A percentile compares a stretch with the other conserved stretches of the same genome.
Evolutionary conservation across 495 filamentous ascomycete genomes (phyloP).

Genomic region (Podospora conica): DNA sequence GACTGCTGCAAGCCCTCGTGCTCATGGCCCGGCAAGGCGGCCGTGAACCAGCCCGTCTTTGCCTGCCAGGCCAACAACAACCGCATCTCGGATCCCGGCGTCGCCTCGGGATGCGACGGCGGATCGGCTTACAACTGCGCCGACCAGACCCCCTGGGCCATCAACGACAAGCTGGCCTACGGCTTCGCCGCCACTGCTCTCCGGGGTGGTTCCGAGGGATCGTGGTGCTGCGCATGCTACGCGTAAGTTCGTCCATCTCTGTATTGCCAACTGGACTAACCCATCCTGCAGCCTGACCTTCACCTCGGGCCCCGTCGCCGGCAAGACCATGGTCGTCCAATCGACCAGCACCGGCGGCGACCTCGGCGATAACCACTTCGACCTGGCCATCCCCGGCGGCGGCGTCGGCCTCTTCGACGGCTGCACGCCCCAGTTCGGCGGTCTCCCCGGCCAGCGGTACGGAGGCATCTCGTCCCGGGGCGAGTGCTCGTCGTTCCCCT

Average conservation of each 20-base stretch:
- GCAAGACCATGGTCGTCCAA: constrained; percentile 56
- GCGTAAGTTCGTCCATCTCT: constrained; percentile 34
- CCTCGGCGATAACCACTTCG: constrained; percentile 52
- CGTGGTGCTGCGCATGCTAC: constrained; percentile 55
- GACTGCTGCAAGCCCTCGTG: constrained; percentile 59
- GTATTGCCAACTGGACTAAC: constrained; percentile 4
- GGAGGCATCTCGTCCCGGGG: constrained; percentile 46
- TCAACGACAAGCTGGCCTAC: constrained; percentile 46
- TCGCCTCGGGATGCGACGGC: constrained; percentile 34
- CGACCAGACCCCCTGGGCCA: constrained; percentile 49
- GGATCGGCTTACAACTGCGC: constrained; percentile 49
- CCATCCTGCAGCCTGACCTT: constrained; percentile 25
- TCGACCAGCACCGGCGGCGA: constrained; percentile 58
- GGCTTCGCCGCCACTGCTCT: constrained; percentile 51
- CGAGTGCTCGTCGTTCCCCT: constrained; percentile 46
- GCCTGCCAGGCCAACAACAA: constrained; percentile 49
- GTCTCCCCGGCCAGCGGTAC: constrained; percentile 49
- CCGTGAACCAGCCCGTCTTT: constrained; percentile 42
- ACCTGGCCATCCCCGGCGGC: constrained; percentile 52
- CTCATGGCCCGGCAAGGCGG: constrained; percentile 49
- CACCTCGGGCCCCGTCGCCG: constrained; percentile 36
- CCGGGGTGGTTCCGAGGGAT: constrained; percentile 35
- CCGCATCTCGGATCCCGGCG: constrained; percentile 25
- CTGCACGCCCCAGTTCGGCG: constrained; percentile 47
- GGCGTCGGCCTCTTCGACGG: constrained; percentile 53